phyloP scores from a whole-genome alignment of 495 filamentous ascomycete genomes.

The Tuber umbilicatum region DNA sequence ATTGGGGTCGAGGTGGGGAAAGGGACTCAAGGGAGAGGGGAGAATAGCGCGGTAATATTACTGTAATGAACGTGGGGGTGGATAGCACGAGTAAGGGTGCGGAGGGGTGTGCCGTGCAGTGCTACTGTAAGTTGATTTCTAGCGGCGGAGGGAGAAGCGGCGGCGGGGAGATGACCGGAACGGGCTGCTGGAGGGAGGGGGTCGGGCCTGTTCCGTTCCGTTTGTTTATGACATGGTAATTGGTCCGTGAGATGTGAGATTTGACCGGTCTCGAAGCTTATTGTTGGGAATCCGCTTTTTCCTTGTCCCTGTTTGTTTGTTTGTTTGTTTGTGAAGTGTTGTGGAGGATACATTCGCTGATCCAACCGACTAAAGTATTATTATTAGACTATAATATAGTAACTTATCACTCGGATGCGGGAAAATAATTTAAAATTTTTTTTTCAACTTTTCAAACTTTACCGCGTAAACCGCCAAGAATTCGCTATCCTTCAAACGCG shows the following conservation, averaged over 20 bases:
- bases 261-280: neutral
- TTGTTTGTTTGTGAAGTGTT: neutral
- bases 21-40: neutral
- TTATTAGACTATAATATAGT: no score
- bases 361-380: neutral
- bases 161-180: neutral
- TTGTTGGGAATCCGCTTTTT: neutral
- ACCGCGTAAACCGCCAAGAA: neutral
- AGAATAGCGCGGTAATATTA: neutral
- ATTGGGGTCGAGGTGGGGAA: neutral
- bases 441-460: neutral
- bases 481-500: neutral
- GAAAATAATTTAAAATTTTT: neutral
- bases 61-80: neutral
- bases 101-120: neutral
- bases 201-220: neutral
- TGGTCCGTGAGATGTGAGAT: neutral
- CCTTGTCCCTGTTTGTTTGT: neutral
- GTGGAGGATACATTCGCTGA: neutral
- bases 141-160: neutral
- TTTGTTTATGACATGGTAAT: neutral
- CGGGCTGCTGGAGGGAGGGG: neutral
- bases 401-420: neutral
- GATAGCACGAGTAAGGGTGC: no score
- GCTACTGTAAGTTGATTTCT: neutral